Evolutionary conservation across 2,329 filamentous ascomycete species (phyloP).

Genomic region (Monilinia polystroma): DNA sequence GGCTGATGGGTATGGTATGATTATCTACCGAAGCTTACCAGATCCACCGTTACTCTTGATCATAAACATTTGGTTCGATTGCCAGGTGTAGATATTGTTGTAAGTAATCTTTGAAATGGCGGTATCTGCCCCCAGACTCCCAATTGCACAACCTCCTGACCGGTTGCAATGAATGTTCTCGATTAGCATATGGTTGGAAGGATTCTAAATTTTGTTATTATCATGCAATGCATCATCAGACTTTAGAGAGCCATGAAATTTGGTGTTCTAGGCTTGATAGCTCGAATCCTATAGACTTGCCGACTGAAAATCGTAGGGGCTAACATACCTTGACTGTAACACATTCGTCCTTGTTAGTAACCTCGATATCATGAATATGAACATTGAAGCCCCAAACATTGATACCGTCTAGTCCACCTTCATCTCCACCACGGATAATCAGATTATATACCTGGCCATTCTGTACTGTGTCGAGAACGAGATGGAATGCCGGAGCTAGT

Average conservation of each 20-base stretch:
- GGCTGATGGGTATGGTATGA: not conserved
- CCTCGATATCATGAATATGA: slow-evolving; percentile 58
- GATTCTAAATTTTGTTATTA: slow-evolving; percentile 32
- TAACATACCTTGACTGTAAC: slow-evolving; percentile 51
- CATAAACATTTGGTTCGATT: slow-evolving; percentile 60
- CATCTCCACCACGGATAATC: slow-evolving; percentile 52
- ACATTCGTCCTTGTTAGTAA: slow-evolving; percentile 63
- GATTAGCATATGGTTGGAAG: slow-evolving; percentile 48
- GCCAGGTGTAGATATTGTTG: slow-evolving; percentile 46
- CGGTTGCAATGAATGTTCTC: slow-evolving; percentile 63
- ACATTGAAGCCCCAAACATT: slow-evolving; percentile 55
- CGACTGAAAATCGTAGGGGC: not conserved
- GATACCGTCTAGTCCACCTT: slow-evolving; percentile 55
- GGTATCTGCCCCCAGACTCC: slow-evolving; percentile 51
- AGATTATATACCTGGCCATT: slow-evolving; percentile 57
- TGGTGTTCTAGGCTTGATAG: not conserved
- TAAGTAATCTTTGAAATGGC: slow-evolving; percentile 55
- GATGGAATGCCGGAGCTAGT: slow-evolving; percentile 19
- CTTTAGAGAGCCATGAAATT: not conserved
- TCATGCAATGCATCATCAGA: not conserved
- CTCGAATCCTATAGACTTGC: not conserved
- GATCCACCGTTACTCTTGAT: slow-evolving; percentile 59
- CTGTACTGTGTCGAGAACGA: slow-evolving; percentile 47
- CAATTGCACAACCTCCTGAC: slow-evolving; percentile 58
- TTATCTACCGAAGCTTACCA: not conserved